phyloP scores from a whole-genome alignment of 306 rosid species.

The Malus domestica region ASM211411v1 NC_041789.1:24953001-24953500 shows the following conservation, averaged over 20 bases:
- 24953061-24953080: constrained; percentile 58
- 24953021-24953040: neutral
- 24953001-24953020: neutral
- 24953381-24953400: constrained; percentile 70
- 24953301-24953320: constrained; percentile 30
- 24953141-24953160: constrained; percentile 78
- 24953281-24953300: constrained; percentile 65
- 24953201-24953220: constrained; percentile 60
- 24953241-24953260: constrained; percentile 96
- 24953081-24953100: constrained; percentile 83
- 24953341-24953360: constrained; percentile 12
- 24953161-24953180: constrained; percentile 78
- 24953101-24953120: constrained; percentile 86
- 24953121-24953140: constrained; percentile 92
- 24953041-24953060: constrained; percentile 95
- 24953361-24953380: constrained; percentile 30
- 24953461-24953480: constrained; percentile 62
- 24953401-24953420: constrained; percentile 71
- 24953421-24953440: constrained; percentile 80
- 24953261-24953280: constrained; percentile 70
- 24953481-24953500: constrained; percentile 1
- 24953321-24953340: constrained; percentile 10
- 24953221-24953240: constrained; percentile 73
- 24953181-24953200: constrained; percentile 79
- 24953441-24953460: constrained; percentile 85